phyloP scores from a whole-genome alignment of 2,329 filamentous ascomycete species.

The Tolypocladium endophyticum region DNA sequence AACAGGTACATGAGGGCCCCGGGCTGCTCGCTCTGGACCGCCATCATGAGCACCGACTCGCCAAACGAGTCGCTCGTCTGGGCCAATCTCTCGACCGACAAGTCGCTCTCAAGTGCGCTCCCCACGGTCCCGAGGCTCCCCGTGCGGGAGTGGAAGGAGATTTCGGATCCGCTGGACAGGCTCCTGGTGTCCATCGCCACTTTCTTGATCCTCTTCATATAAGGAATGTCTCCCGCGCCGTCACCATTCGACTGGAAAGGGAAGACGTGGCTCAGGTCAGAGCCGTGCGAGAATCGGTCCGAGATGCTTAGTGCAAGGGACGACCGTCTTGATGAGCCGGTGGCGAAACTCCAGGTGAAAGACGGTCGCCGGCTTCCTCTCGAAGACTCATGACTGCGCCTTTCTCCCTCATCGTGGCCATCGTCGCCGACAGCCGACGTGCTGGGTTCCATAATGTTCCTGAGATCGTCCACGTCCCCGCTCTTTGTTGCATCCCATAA shows the following conservation, averaged over 20 bases:
- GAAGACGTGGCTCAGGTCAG: slow-evolving; percentile 73
- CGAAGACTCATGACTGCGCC: slow-evolving; percentile 37
- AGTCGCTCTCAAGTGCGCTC: slow-evolving; percentile 72
- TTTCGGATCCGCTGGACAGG: slow-evolving; percentile 74
- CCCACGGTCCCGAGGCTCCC: slow-evolving; percentile 65
- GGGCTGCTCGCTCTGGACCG: slow-evolving; percentile 60
- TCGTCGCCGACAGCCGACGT: slow-evolving; percentile 37
- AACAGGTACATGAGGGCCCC: slow-evolving; percentile 72
- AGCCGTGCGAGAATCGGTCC: slow-evolving; percentile 44
- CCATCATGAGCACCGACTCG: slow-evolving; percentile 84
- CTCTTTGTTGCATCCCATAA: slow-evolving; percentile 78
- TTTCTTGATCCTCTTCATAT: slow-evolving; percentile 52
- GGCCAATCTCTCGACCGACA: slow-evolving; percentile 67
- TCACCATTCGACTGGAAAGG: slow-evolving; percentile 61
- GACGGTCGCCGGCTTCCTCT: slow-evolving; percentile 34
- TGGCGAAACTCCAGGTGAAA: slow-evolving; percentile 35
- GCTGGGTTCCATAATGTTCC: slow-evolving; percentile 67
- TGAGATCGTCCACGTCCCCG: slow-evolving; percentile 68
- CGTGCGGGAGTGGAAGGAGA: slow-evolving; percentile 72
- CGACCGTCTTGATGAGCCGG: slow-evolving; percentile 31
- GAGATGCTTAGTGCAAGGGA: slow-evolving; percentile 30
- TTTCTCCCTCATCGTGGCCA: slow-evolving; percentile 25
- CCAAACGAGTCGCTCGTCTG: slow-evolving; percentile 62
- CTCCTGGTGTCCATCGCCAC: slow-evolving; percentile 88
- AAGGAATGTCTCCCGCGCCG: slow-evolving; percentile 24